Evolutionary conservation across 108 stramenopile genomes (phyloP), one percentile per base, ranked within the genome.

Genomic region (Cylindrotheca closterium): DNA sequence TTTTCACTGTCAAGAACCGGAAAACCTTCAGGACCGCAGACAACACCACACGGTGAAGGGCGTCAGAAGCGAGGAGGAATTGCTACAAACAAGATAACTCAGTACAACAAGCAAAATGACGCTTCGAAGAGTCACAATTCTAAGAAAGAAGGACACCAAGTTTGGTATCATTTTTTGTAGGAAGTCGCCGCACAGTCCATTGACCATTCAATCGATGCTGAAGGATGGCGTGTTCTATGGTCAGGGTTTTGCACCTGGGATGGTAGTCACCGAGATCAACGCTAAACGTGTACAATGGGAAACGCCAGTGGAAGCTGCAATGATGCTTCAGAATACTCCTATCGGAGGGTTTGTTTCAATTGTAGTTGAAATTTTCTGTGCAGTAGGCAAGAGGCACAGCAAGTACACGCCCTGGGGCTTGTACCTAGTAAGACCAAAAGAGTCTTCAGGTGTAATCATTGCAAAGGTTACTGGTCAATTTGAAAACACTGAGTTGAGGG

Each of bases 231-330:
- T 74, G 3, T 74, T 74, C 30, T 47, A 48, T 12, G 30, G 29
- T 19, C 61, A 53, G 17, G 66, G 65, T 18, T 59, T 74, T 15
- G 42, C 17, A 25, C 51, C 65, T 15, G 73, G 73, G 5, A 61
- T 74, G 73, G 47, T 74, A 37, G 66, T 67, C 47, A 47, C 27
- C 47, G 59, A 58, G 5, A 51, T 65, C n/a, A 33, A 29, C 28
- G 73, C 65, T 19, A 30, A 51, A 29, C 25, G 57, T 53, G 58
- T 74, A 55, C 58, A 57, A 46, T 65, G 73, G 46, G 62, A 65
- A 58, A 60, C 66, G 32, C 65, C 66, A 58, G 60, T 59, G 65
- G 66, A 74, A 21, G 65, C 65, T 19, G 73, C 73, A 19, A 60
- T 59, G 53, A 26, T 55, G 22, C 46, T 74, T 22, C 22, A 49